Base-by-base conservation (phyloP, 2,329 filamentous ascomycete species). In the Alternaria panax region DNA sequence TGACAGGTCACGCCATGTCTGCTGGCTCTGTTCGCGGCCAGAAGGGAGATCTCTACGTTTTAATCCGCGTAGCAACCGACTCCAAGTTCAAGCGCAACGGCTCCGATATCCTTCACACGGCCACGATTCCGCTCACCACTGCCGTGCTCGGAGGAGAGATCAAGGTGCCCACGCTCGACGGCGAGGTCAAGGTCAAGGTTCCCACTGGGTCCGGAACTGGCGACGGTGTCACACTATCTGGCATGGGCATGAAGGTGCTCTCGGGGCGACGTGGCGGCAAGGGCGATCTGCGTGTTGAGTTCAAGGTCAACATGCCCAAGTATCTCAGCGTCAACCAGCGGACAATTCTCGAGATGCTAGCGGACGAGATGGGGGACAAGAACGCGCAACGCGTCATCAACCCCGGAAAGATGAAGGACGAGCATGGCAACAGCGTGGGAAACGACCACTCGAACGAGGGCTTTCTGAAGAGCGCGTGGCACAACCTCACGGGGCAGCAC, bases 251-350 rank as follows among this genome's bases (percentile, higher is more conserved):
- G 94, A 93, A 91, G 80, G 90, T 91, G 70, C 84, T 99, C 11
- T 84, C 73, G 36, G 64, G 66, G 9, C 67, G 69, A 18, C 86
- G 92, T 47, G 85, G 88, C 56, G 85, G 85, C 38, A 87, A 85
- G 28, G 95, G 95, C 65, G 95, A 99, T 74, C 81, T 99, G 60
- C 90, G 88, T 75, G 93, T 99, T 7, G 94, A 99, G 78, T 99
- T 97, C 85, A 92, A 92, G 78, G 92, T 99, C 45, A 83, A 87
- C 54, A 97, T 98, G 92, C 95, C 95, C 45, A 98, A 97, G 81
- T 97, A 94, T 73, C 84, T 99, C 65, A 92, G 87, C 54, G 87
- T 90, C 45, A 98, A 97, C 80, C 93, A 99, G 82, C 87, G 95
- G 54, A 96, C 92, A 1, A 91, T 99, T 59, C 81, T 96, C 43